Evolutionary conservation across 2,329 filamentous ascomycete species (phyloP), one percentile per base, ranked within the genome.

Genomic region (Fusarium nanum): DNA sequence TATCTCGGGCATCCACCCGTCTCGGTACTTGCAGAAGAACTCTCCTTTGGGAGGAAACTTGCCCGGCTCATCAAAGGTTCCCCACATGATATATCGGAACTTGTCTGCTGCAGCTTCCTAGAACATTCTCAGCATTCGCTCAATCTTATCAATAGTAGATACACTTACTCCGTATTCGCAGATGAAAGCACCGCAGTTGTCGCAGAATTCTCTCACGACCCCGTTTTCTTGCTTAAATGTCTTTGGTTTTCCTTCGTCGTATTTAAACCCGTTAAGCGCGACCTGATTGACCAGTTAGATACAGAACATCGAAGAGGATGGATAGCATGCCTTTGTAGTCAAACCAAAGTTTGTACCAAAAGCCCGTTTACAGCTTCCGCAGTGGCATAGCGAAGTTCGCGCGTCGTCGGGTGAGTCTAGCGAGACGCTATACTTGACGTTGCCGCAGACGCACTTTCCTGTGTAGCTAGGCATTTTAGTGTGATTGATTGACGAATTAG

Each of bases 31-130:
- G 73, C 84, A 86, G 68, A 86, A 88, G 76, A 87, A 87, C 67
- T 87, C 85, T 0, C 85, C 85, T 70, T 86, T 87, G 0, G 85
- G 85, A 8, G 84, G 82, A 12, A 87, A 73, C 53, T 76, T 79
- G 16, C 84, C 82, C 0, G 82, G 83, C 22, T 85, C 79, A 59
- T 87, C 85, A 6, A 88, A 75, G 0, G 84, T 84, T 2, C 86
- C 85, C 75, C 81, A 82, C 65, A 82, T 77, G 28, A 83, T 70
- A 52, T 83, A 83, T n/a, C 79, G 76, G 57, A 81, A 81, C 68
- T 78, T 79, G 42, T 85, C 82, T 20, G 81, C 82, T 12, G 85
- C 80, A 69, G 84, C 73, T 67, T 82, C 77, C 77, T 79, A 37
- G 48, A 7, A 2, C 1, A 7, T 10, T 23, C 14, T 50, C 47